These are phyloP conservation scores for Smallanthus sonchifolius DNA, from an alignment of 129 eudicot genomes.

Conservation along the genomic window DNA sequence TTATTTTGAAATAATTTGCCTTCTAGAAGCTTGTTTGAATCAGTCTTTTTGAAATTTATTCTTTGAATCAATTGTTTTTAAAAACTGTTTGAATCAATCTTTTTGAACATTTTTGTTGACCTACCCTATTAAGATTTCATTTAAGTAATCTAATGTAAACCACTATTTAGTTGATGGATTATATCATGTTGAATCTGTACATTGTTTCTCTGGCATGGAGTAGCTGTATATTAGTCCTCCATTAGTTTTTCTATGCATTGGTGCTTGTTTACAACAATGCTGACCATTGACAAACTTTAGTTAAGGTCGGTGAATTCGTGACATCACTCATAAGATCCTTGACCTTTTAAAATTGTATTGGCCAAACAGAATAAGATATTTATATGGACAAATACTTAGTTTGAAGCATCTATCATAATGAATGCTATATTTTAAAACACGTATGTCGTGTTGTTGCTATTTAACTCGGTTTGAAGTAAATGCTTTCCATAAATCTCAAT, in stretches of 20 bases:
- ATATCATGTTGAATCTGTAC: background rate
- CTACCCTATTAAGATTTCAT: background rate
- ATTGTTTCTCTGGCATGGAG: background rate
- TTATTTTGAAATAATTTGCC: background rate
- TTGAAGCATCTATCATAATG: conserved; percentile 1
- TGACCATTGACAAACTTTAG: background rate
- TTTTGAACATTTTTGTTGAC: background rate
- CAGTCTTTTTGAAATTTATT: conserved; percentile 2
- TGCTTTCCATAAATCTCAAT: background rate
- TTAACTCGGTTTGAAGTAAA: background rate
- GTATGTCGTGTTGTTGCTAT: background rate
- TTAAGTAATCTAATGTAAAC: background rate
- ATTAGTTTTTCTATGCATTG: background rate
- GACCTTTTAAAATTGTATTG: background rate
- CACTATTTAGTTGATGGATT: background rate
- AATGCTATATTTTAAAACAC: background rate
- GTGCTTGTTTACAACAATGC: background rate
- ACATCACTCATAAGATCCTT: background rate
- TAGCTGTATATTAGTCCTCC: background rate
- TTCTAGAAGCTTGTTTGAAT: conserved; percentile 23
- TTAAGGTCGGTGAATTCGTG: background rate
- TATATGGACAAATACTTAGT: background rate
- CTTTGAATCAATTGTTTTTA: background rate
- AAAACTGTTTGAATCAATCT: background rate
- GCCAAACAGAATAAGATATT: background rate